These are phyloP conservation scores for Aspergillus heteromorphus DNA, from an alignment of 495 filamentous ascomycete species.

Conservation along the genomic window DNA sequence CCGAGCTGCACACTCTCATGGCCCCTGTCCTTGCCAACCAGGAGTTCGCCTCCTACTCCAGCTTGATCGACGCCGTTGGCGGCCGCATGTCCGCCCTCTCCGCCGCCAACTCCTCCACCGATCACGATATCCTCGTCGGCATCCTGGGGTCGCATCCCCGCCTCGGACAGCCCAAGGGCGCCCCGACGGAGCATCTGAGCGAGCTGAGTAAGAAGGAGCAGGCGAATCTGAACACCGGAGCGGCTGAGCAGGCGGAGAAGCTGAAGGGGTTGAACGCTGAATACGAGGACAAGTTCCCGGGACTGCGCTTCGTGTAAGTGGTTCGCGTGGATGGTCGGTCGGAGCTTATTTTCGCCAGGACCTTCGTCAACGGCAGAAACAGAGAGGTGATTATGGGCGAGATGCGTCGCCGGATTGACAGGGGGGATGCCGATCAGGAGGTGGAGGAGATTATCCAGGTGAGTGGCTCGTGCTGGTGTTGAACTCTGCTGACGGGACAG, in stretches of 20 bases:
- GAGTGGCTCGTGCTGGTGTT: constrained; percentile 12
- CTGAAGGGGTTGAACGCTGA: constrained; percentile 59
- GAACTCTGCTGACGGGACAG: constrained; percentile 25
- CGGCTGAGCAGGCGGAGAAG: constrained; percentile 47
- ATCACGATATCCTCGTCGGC: constrained; percentile 53
- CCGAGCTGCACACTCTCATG: constrained; percentile 66
- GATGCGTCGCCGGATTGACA: constrained; percentile 71
- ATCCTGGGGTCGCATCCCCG: constrained; percentile 88
- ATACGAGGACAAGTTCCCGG: constrained; percentile 80
- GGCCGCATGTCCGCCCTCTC: constrained; percentile 49
- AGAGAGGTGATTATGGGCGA: constrained; percentile 74
- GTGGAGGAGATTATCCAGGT: constrained; percentile 74
- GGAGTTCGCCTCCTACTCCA: constrained; percentile 56
- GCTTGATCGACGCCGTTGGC: constrained; percentile 54
- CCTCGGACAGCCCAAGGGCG: constrained; percentile 59
- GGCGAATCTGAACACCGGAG: constrained; percentile 57
- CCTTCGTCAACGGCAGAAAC: constrained; percentile 82
- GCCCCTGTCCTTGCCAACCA: constrained; percentile 59
- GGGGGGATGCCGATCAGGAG: constrained; percentile 62
- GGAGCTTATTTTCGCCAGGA: constrained; percentile 32
- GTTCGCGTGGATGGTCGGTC: background rate
- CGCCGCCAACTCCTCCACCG: constrained; percentile 37
- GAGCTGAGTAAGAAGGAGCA: constrained; percentile 76
- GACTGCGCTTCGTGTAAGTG: constrained; percentile 77
- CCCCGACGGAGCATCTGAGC: constrained; percentile 56